Evolutionary conservation across 2,329 filamentous ascomycete genomes (phyloP), one percentile per base, ranked within the genome.

Genomic region (Hypoxylon sp.): DNA sequence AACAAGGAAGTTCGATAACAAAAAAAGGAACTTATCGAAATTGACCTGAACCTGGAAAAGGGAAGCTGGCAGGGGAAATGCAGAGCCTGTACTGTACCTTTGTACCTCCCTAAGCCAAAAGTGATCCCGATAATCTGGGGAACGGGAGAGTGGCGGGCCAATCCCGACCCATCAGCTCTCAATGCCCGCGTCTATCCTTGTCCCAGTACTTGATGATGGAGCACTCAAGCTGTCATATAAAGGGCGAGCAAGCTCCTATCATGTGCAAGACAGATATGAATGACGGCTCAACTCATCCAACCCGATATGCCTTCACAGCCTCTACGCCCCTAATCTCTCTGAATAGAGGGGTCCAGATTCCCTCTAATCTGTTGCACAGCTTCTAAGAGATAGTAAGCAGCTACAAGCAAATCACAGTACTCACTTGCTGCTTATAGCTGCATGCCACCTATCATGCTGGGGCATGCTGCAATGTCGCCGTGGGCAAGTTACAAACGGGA

Each of bases 41-140:
- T 8, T 10, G 18, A 35, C 11, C n/a, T 41, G 20, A 46, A 37
- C n/a, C 4, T n/a, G 29, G 29, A 15, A 38, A 24, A n/a, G n/a
- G n/a, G 29, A 51, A 57, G 49, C 47, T 54, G 58, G 48, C 55
- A 62, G 48, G 46, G 52, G 48, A 49, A 52, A 56, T 33, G 31
- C 31, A 35, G n/a, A 8, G n/a, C 31, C 27, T 11, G n/a, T n/a
- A 8, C 13, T 35, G 29, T 33, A 33, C 11, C 29, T 33, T 15
- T 33, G 31, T 35, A 35, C 31, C 31, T 35, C 50, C 60, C 60
- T 50, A 47, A 56, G 51, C 49, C n/a, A 43, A 43, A 50, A 26
- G 24, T 55, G 13, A 26, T 60, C 24, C 61, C 58, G 60, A 58
- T 53, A 63, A 64, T 64, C 61, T 64, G 61, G 61, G 61, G 61